phyloP scores from a whole-genome alignment of 2,329 filamentous ascomycete species.

The Xylaria hypoxylon region DNA sequence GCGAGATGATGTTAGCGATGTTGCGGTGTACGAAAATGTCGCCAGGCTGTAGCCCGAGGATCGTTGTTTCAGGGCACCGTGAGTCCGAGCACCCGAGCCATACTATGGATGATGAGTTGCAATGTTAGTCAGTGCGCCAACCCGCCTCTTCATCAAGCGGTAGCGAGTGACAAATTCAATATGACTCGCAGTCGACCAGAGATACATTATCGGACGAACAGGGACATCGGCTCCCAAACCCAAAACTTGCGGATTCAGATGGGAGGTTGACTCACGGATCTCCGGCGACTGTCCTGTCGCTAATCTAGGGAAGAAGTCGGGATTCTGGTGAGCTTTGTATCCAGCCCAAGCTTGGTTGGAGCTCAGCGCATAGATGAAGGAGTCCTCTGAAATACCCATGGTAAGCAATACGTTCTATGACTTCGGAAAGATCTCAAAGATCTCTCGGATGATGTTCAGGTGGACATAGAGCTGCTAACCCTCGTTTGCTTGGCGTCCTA shows the following conservation, averaged over 20 bases:
- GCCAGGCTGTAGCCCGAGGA: constrained; percentile 81
- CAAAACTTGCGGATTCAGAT: constrained; percentile 6
- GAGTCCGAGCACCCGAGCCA: constrained; percentile 92
- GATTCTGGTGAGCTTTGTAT: constrained; percentile 73
- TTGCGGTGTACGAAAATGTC: constrained; percentile 92
- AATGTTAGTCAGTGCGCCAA: constrained; percentile 20
- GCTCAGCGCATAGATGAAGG: constrained; percentile 71
- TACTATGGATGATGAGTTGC: constrained; percentile 56
- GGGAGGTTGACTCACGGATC: constrained; percentile 61
- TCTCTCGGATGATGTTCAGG: constrained; percentile 13
- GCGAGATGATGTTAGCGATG: constrained; percentile 84
- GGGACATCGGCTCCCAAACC: not conserved
- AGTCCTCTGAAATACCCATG: constrained; percentile 59
- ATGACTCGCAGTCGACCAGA: not conserved
- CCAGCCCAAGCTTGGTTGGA: constrained; percentile 78
- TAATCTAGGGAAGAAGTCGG: constrained; percentile 76
- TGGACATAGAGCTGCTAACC: constrained; percentile 12
- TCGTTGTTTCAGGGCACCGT: constrained; percentile 83
- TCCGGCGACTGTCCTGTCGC: constrained; percentile 74
- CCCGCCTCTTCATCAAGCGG: not conserved
- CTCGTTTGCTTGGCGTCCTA: constrained; percentile 7
- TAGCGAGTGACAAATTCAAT: not conserved
- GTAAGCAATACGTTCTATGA: constrained; percentile 41
- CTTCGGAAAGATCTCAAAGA: not conserved
- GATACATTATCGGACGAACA: not conserved